Evolutionary conservation across 192 early-diverging fungal species (phyloP).

Genomic region (Dissophora ornata): DNA sequence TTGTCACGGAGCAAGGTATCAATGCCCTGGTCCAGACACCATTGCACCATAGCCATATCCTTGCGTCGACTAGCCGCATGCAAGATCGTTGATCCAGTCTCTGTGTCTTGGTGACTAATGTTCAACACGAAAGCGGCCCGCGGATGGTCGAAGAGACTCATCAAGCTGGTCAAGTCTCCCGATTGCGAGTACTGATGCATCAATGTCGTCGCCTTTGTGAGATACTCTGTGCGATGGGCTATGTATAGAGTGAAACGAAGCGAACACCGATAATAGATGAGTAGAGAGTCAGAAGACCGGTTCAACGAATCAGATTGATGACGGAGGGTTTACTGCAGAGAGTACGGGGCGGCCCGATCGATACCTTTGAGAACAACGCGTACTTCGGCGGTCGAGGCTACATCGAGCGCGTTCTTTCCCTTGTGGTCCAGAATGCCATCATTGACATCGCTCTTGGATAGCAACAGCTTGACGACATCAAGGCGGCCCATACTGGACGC

Average conservation of each 20-base stretch:
- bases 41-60: constrained; percentile 73
- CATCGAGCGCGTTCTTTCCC: constrained; percentile 70
- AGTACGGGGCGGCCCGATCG: no score
- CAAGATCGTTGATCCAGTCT: constrained; percentile 72
- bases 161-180: constrained; percentile 52
- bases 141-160: constrained; percentile 62
- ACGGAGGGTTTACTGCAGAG: no score
- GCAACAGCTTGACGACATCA: constrained; percentile 75
- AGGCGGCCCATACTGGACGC: constrained; percentile 73
- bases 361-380: constrained; percentile 67
- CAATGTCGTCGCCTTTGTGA: constrained; percentile 56
- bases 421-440: constrained; percentile 72
- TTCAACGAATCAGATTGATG: no score
- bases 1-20: constrained; percentile 78
- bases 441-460: constrained; percentile 71
- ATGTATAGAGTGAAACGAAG: neutral
- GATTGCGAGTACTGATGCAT: constrained; percentile 63
- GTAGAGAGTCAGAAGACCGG: no score
- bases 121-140: constrained; percentile 69
- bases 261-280: no score
- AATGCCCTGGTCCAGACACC: constrained; percentile 78
- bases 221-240: constrained; percentile 65
- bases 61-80: constrained; percentile 75
- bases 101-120: constrained; percentile 74
- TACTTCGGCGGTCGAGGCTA: constrained; percentile 60